Evolutionary conservation across 176 grass and related monocot genomes (phyloP), one percentile per base, ranked within the genome.

Genomic region (Lolium rigidum): DNA sequence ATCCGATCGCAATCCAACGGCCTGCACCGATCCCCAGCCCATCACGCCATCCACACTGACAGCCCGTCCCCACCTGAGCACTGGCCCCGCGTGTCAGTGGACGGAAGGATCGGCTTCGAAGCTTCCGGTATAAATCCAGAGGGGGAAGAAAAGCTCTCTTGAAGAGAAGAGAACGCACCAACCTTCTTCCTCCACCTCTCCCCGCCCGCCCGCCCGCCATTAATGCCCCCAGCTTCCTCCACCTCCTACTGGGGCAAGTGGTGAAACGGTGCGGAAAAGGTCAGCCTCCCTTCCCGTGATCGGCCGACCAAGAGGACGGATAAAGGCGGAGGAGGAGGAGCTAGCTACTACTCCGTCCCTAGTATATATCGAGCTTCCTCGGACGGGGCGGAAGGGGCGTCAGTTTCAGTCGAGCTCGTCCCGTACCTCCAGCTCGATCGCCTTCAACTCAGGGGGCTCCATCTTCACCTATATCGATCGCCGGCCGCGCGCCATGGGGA

Each of bases 401-500:
- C 71, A 16, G 3, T 24, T 55, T 11, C 6, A 31, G 4, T 7
- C 1, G 13, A 65, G 21, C 18, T 21, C 20, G 7, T 4, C 61
- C 10, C 3, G 7, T 4, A 52, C 1, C 50, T 52, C 50, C 1
- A 44, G 31, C 31, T 35, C 26, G 26, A 28, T 28, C 31, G 31
- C 31, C 31, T 35, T 35, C 31, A 35, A 35, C 31, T 35, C 2
- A 35, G 31, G 31, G 31, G 31, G 31, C 31, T 35, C 31, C 31
- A 35, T 35, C 31, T 35, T 35, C 31, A 35, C 31, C 2, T 35
- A 3, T 35, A 35, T 35, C 31, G 31, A 17, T 17, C 6, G 28
- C 4, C 48, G 58, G 55, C 43, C 65, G 60, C 25, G 25, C 24
- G 28, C 63, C 64, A 95, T 95, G 93, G 93, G 93, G 39, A 95